Base-by-base conservation (phyloP, 192 early-diverging fungal genomes). In the Coemansia erecta region DNA sequence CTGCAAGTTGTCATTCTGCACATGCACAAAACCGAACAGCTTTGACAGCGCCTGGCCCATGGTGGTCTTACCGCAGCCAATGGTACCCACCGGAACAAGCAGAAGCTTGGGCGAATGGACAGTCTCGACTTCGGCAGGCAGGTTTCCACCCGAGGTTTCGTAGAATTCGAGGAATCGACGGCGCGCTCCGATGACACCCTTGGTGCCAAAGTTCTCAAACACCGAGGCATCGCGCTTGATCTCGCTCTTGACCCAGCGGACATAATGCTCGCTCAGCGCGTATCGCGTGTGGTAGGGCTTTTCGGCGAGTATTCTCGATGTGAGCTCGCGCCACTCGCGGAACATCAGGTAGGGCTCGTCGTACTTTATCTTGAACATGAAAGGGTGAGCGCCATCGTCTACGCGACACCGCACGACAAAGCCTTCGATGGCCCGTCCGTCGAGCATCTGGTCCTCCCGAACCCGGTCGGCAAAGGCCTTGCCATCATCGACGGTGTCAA, bases 281-380 rank as follows among this genome's bases (percentile, higher is more conserved):
- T 87, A 87, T 7, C 49, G 60, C 40, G 70, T 72, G 31, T 74
- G 70, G 57, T 67, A 76, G 3, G 84, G 58, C 37, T 75, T 70
- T 11, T 71, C 71, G 8, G 48, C 33, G 8, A 91, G 60, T 0
- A 93, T 54, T 15, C 54, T 56, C 61, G 87, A 89, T 10, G 96
- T 98, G 8, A 94, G 63, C 61, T 97, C 94, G n/a, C 96, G 84
- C 91, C 95, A 98, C 53, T 98, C 96, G 22, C 94, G 85, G 77
- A 90, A 98, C 85, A 94, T 88, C 33, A 97, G 68, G 50, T 98
- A 98, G 0, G 92, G 90, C 66, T 92, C 88, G 50, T 98, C 93
- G 66, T 90, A 95, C 66, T 98, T 98, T 77, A 95, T 83, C 81
- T 98, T 98, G 83, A 94, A 96, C 62, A 90, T 86, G 37, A 68